Base-by-base conservation (phyloP, 169 alveolate genomes). In the Plasmodium inui region DNA sequence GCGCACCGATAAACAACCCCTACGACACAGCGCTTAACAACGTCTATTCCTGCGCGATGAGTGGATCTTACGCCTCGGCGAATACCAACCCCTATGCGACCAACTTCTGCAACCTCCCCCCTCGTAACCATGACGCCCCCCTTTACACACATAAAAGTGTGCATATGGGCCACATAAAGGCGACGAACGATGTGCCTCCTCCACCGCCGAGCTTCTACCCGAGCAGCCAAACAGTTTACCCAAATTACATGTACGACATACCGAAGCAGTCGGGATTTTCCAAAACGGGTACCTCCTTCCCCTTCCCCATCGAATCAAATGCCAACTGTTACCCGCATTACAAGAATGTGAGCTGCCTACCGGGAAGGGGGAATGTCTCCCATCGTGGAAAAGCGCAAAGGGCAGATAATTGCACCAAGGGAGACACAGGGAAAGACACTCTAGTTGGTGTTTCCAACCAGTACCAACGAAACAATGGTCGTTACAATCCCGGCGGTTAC, bases 21-120 rank as follows among this genome's bases (percentile, higher is more conserved):
- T 61, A 22, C 74, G 26, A 37, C 37, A 83, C 44, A n/a, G 0
- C 84, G 8, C 17, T 78, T 78, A 26, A 8, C 28, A 61, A 61
- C 34, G 17, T 26, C 14, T 61, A 61, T 34, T 8, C 74, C 32
- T n/a, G 74, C 30, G 17, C 32, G 12, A 80, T 80, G 26, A 80
- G 32, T 46, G 61, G 28, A 17, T 8, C 61, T 9, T 26, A 46
- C 14, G 44, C 71, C 71, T 55, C 70, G 17, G 14, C 22, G 28
- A 44, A 32, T 4, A 67, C 50, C 5, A 44, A 84, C 73, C 74
- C 32, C 10, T 84, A n/a, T 46, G 79, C 57, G 19, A 84, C 50
- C 41, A 73, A 73, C 39, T 72, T 50, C 39, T 84, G 78, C 34
- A 82, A 26, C 44, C n/a, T 81, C 28, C 61, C 26, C 39, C 72